phyloP scores from a whole-genome alignment of 2,329 filamentous ascomycete species.

The Fusarium continuum region DNA sequence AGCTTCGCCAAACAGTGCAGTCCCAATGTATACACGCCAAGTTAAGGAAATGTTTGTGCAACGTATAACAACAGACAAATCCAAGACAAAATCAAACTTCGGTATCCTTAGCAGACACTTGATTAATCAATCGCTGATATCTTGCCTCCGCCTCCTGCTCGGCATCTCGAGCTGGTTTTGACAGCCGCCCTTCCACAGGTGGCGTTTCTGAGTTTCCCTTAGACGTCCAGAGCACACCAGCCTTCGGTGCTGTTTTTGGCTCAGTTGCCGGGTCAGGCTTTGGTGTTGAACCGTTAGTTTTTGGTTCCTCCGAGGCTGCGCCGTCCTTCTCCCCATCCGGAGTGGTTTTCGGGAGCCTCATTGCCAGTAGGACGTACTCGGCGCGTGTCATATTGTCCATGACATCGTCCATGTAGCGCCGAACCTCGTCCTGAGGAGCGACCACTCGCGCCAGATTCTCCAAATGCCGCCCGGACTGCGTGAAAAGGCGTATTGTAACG shows the following conservation, averaged over 20 bases:
- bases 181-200: constrained; percentile 24
- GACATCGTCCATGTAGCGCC: constrained; percentile 73
- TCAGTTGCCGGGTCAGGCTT: constrained; percentile 44
- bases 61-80: neutral
- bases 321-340: constrained; percentile 47
- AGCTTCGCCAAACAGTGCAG: constrained; percentile 28
- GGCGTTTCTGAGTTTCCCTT: constrained; percentile 37
- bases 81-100: constrained; percentile 15
- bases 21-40: constrained; percentile 22
- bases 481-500: constrained; percentile 69
- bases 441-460: constrained; percentile 70
- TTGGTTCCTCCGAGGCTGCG: constrained; percentile 44
- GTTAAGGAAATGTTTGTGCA: constrained; percentile 30
- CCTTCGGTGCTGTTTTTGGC: constrained; percentile 36
- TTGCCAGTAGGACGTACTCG: constrained; percentile 72
- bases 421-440: constrained; percentile 69
- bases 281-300: constrained; percentile 44
- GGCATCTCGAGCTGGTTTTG: constrained; percentile 45
- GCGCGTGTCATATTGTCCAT: constrained; percentile 75
- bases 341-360: constrained; percentile 65
- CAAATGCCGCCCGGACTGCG: constrained; percentile 63
- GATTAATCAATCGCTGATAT: constrained; percentile 51
- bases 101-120: constrained; percentile 49
- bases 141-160: constrained; percentile 49
- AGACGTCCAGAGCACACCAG: constrained; percentile 51